Evolutionary conservation across 768 basidiomycete genomes (phyloP).

Genomic region (Mrakia frigida): DNA sequence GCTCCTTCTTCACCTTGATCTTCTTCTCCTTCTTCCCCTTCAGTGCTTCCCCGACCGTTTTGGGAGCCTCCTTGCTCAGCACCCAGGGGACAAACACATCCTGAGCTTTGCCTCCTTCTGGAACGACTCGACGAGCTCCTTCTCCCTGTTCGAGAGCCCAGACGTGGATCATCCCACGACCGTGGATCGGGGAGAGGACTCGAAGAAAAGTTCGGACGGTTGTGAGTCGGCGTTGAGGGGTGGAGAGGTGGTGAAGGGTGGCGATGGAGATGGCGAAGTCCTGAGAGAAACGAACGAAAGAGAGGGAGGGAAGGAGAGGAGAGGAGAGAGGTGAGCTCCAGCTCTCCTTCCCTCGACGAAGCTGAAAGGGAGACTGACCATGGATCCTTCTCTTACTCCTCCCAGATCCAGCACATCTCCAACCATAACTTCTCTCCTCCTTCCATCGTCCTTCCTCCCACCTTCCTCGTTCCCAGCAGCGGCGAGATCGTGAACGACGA

Average conservation of each 20-base stretch:
- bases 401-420: conserved; percentile 20
- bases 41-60: conserved; percentile 16
- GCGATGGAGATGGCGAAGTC: conserved; percentile 97
- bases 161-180: conserved; percentile 83
- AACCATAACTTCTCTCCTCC: conserved; percentile 1
- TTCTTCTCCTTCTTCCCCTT: conserved; percentile 37
- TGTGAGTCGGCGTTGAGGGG: conserved; percentile 61
- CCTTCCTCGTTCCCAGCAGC: too few species aligned
- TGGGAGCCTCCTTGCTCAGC: conserved; percentile 45
- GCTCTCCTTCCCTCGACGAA: too few species aligned
- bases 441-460: conserved; percentile 26
- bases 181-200: conserved; percentile 60
- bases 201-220: conserved; percentile 54
- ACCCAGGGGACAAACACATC: conserved; percentile 94
- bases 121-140: conserved; percentile 48
- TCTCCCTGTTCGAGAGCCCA: conserved; percentile 95
- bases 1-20: not conserved
- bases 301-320: too few species aligned
- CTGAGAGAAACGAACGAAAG: conserved; percentile 69
- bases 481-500: conserved; percentile 8
- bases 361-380: too few species aligned
- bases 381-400: conserved; percentile 24
- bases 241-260: conserved; percentile 92
- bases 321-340: not conserved
- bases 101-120: conserved; percentile 48